Evolutionary conservation across 139 green algal genomes (phyloP).

Genomic region (Coelastrella sp.): DNA sequence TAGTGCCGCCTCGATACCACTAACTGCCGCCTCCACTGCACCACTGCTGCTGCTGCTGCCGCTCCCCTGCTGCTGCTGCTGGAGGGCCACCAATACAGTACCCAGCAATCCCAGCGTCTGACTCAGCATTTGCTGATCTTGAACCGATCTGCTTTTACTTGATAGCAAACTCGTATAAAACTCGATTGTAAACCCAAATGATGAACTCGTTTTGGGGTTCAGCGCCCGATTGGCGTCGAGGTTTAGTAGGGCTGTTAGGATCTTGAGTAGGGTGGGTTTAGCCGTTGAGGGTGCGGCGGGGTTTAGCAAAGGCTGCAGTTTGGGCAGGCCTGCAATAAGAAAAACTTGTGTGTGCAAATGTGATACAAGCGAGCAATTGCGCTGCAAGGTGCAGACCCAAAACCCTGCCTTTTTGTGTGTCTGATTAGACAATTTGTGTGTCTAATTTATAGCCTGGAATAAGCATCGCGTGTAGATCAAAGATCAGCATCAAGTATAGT

Average conservation of each 20-base stretch:
- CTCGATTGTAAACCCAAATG: slow-evolving; percentile 4
- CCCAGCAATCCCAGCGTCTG: neutral
- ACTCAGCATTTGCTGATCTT: slow-evolving; percentile 7
- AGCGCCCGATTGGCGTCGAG: neutral
- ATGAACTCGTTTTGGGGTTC: slow-evolving; percentile 16
- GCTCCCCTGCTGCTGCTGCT: slow-evolving; percentile 22
- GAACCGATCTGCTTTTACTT: neutral
- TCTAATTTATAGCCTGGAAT: too few species aligned
- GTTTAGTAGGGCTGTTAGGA: slow-evolving; percentile 4
- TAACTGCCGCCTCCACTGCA: neutral
- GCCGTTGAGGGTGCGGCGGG: neutral
- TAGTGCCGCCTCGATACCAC: neutral
- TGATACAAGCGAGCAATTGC: too few species aligned
- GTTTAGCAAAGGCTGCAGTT: slow-evolving; percentile 6
- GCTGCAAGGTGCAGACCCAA: too few species aligned
- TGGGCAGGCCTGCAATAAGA: neutral
- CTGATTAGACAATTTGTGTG: too few species aligned
- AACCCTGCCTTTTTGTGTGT: too few species aligned
- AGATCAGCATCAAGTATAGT: neutral
- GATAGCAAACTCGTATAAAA: neutral
- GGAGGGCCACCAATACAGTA: neutral
- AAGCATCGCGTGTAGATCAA: too few species aligned
- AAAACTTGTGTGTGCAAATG: too few species aligned
- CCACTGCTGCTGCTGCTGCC: neutral
- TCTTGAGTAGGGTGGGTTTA: slow-evolving; percentile 2